Evolutionary conservation across 1,284 basidiomycete species (phyloP), one percentile per base, ranked within the genome.

Genomic region (Mycocalia duriaeana): DNA sequence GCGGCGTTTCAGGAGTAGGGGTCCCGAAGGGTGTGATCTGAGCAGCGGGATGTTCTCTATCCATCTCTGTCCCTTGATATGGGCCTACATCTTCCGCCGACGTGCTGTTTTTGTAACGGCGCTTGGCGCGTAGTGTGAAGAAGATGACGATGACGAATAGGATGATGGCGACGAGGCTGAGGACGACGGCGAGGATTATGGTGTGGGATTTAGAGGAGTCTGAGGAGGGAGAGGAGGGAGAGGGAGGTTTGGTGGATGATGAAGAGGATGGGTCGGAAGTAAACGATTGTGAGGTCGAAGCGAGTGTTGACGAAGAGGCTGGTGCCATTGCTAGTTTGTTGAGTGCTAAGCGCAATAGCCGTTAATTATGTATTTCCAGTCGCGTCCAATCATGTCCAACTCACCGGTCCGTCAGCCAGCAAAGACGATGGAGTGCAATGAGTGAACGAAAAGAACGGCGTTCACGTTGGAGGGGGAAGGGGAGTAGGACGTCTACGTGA

Each of bases 21-120:
- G 57, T 53, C 8, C 64, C 65, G 42, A 68, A 69, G n/a, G 67
- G 66, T 22, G 62, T 60, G 25, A 68, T 68, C 9, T 57, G 57
- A 9, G 63, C 55, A 1, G 67, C 66, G 42, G 62, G 61, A 48
- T 68, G 65, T 9, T 51, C 50, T 22, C 49, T 48, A 25, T 63
- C 54, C n/a, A 55, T 40, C 8, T 60, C 55, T 4, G 51, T 60
- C 16, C 61, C 61, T 25, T 56, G 57, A 41, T 53, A 58, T 31
- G 59, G 58, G 28, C 54, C 59, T 24, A 35, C 39, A 25, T 14
- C 31, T 9, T 20, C 19, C 6, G 35, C 34, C 9, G 43, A 40
- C 25, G 24, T 25, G 24, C 40, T 45, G 18, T 34, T 25, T 16
- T 39, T 46, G 35, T 56, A 50, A 16, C 60, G 51, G 14, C 62